Percentiles rank a stretch among this genome's conserved stretches.
Conservation (phyloP, 257 asterid genomes). For the Solanum tarapatanum region DNA sequence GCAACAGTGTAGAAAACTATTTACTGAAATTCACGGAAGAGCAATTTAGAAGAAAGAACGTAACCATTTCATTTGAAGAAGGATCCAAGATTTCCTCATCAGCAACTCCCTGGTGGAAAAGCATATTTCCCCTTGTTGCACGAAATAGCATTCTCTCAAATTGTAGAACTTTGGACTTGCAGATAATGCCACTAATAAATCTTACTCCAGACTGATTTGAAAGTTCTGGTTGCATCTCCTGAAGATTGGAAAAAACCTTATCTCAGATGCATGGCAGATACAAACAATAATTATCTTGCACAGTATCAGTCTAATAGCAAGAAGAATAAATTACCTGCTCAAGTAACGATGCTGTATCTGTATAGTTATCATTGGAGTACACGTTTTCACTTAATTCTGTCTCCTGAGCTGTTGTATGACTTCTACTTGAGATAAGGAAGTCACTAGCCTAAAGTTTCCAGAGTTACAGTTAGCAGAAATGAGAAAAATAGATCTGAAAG, state of each 20-base stretch:
- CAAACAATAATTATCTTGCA: slow-evolving; percentile 10
- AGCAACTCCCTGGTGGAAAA: slow-evolving; percentile 81
- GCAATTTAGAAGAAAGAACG: neutral
- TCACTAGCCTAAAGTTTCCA: slow-evolving; percentile 67
- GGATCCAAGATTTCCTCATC: slow-evolving; percentile 79
- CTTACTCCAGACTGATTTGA: slow-evolving; percentile 81
- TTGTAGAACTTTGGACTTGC: slow-evolving; percentile 64
- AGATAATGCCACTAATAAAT: slow-evolving; percentile 85
- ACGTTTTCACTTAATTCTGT: slow-evolving; percentile 74
- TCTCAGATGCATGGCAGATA: neutral
- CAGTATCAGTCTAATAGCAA: neutral
- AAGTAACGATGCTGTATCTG: slow-evolving; percentile 60
- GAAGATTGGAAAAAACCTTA: slow-evolving; percentile 16
- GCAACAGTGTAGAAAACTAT: neutral
- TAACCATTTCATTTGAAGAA: slow-evolving; percentile 74
- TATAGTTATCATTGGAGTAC: slow-evolving; percentile 27
- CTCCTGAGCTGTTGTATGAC: slow-evolving; percentile 45
- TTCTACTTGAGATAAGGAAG: slow-evolving; percentile 69
- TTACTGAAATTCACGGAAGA: neutral
- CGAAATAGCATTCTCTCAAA: slow-evolving; percentile 98
- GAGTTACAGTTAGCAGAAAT: neutral
- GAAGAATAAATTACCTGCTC: slow-evolving; percentile 52
- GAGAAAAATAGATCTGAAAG: neutral
- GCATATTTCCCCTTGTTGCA: slow-evolving; percentile 95
- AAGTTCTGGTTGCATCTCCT: slow-evolving; percentile 82